These are phyloP conservation scores for Camellia oleifera DNA, from an alignment of 179 eudicot genomes.

Conservation along the genomic window DNA sequence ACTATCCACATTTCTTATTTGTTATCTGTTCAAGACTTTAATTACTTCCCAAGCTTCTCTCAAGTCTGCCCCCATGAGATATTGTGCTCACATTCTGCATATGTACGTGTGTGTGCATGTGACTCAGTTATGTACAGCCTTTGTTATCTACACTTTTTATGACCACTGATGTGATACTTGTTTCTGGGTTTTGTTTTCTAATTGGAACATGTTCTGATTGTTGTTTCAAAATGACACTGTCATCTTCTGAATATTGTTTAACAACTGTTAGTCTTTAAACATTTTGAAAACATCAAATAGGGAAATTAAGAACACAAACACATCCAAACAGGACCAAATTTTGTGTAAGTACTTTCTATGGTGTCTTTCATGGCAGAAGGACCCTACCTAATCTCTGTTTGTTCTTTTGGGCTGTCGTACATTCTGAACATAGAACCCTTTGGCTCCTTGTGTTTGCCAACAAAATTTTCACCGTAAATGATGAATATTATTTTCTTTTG, in stretches of 20 bases:
- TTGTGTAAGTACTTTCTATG: not conserved
- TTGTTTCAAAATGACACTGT: too few relatives aligned
- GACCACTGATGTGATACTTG: not conserved
- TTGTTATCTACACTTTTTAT: not conserved
- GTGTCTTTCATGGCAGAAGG: not conserved
- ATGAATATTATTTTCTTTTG: conserved; percentile 23
- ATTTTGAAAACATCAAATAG: not conserved
- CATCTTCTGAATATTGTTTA: not conserved
- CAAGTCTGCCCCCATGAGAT: too few relatives aligned
- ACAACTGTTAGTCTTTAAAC: not conserved
- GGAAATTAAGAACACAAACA: not conserved
- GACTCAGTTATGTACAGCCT: not conserved
- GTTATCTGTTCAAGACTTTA: too few relatives aligned
- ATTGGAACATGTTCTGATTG: not conserved
- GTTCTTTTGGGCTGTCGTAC: not conserved
- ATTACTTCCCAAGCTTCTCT: too few relatives aligned
- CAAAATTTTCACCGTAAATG: conserved; percentile 8
- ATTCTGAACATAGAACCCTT: not conserved
- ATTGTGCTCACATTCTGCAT: too few relatives aligned
- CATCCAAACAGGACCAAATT: not conserved
- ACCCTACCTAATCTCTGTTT: not conserved
- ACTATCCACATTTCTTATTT: too few relatives aligned
- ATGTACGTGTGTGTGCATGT: too few relatives aligned
- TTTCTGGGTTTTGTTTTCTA: not conserved
- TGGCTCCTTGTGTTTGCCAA: not conserved